Conservation (phyloP, 2,329 filamentous ascomycete species). For the Penicillium oxalicum region DNA sequence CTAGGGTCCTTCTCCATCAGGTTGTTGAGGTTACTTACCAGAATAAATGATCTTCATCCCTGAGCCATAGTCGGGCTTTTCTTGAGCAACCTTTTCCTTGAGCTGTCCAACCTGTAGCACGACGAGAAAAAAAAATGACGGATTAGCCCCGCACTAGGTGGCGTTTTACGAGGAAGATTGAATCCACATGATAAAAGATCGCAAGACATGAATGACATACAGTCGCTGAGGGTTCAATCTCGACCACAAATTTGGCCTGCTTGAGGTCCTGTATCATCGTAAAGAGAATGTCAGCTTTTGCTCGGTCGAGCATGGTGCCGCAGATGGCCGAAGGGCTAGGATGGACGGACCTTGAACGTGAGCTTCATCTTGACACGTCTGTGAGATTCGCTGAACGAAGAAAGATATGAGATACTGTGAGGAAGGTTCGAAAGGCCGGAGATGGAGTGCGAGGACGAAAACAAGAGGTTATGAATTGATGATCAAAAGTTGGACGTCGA, state of each 20-base stretch:
- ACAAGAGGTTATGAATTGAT: background rate
- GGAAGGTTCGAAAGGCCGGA: background rate
- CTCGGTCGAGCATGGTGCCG: conserved; percentile 6
- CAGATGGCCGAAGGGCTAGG: conserved; percentile 14
- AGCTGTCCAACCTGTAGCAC: conserved; percentile 68
- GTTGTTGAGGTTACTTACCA: conserved; percentile 52
- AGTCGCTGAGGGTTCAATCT: conserved; percentile 86
- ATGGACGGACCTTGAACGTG: conserved; percentile 58
- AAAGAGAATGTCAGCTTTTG: conserved; percentile 14
- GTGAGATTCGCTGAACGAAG: conserved; percentile 9
- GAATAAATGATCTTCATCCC: conserved; percentile 97
- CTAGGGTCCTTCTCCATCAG: background rate
- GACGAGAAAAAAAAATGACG: conserved; percentile 10
- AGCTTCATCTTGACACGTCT: conserved; percentile 57
- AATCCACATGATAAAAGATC: background rate
- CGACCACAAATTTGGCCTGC: conserved; percentile 96
- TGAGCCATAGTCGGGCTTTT: conserved; percentile 84
- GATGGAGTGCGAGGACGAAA: background rate
- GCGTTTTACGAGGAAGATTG: conserved; percentile 8
- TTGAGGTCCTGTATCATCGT: conserved; percentile 70
- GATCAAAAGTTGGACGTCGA: conserved; percentile 2
- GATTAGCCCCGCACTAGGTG: conserved; percentile 32
- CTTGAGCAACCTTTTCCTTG: conserved; percentile 84
- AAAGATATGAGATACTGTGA: conserved; percentile 8
- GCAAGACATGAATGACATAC: conserved; percentile 49